Conservation (phyloP, 257 asterid species). For the Ocimum tenuiflorum region DNA sequence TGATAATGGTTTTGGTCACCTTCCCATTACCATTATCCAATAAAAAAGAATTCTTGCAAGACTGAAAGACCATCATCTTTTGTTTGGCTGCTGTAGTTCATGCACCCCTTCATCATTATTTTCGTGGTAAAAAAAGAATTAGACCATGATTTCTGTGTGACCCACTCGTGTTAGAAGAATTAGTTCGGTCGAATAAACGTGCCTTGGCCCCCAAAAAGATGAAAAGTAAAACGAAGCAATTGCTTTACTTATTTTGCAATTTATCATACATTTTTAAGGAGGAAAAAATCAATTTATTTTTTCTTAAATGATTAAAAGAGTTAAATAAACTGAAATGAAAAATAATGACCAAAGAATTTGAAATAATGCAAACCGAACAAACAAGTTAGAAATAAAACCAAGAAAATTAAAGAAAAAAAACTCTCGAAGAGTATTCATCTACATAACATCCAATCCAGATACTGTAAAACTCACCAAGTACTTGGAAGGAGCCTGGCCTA, state of each 20-base stretch:
- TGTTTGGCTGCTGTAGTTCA: conserved; percentile 19
- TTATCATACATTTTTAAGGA: too few species aligned
- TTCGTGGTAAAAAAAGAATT: background rate
- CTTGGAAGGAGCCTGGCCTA: too few species aligned
- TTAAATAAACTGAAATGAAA: too few species aligned
- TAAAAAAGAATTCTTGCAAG: conserved; percentile 7
- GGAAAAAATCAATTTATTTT: too few species aligned
- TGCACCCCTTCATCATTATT: conserved; percentile 17
- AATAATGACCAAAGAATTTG: too few species aligned
- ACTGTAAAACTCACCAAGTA: too few species aligned
- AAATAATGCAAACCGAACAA: too few species aligned
- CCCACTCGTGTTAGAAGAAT: conserved; percentile 13
- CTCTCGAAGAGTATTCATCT: too few species aligned
- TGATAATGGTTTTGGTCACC: conserved; percentile 47
- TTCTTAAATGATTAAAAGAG: too few species aligned
- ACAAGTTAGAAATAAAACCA: too few species aligned
- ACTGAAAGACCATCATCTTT: conserved; percentile 24
- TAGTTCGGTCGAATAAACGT: background rate
- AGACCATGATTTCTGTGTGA: conserved; percentile 12
- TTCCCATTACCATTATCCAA: conserved; percentile 27
- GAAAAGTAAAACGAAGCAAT: background rate
- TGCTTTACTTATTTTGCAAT: background rate
- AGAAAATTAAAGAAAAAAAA: too few species aligned
- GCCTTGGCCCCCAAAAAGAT: background rate
- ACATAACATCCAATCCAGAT: too few species aligned